These are phyloP conservation scores for Lithocarpus polystachyus DNA, from an alignment of 306 rosid species.

Conservation along the genomic window DNA sequence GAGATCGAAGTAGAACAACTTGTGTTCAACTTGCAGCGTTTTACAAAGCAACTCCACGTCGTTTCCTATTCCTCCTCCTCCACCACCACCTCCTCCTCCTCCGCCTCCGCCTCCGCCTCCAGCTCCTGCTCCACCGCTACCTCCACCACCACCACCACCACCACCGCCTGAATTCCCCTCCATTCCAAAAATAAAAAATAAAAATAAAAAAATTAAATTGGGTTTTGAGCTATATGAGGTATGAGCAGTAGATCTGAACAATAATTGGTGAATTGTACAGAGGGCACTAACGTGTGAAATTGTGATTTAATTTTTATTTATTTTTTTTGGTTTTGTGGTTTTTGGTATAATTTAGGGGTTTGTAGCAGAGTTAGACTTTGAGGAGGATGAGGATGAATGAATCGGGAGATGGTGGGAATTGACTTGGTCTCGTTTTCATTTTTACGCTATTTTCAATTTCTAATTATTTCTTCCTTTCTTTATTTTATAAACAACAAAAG, in stretches of 20 bases:
- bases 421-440: neutral
- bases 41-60: conserved; percentile 94
- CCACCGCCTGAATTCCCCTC: conserved; percentile 66
- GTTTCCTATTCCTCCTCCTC: conserved; percentile 44
- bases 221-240: neutral
- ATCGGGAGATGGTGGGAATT: neutral
- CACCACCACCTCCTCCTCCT: conserved; percentile 12
- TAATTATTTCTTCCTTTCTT: neutral
- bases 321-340: neutral
- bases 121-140: neutral
- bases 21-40: conserved; percentile 97
- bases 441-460: neutral
- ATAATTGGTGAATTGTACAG: neutral
- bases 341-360: neutral
- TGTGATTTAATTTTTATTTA: no score
- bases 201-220: neutral
- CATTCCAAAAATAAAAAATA: conserved; percentile 33
- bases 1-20: conserved; percentile 97
- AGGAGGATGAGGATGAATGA: neutral
- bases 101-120: conserved; percentile 13
- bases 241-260: conserved; percentile 22
- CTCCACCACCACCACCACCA: conserved; percentile 12
- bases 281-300: no score
- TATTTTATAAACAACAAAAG: neutral
- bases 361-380: neutral